These are phyloP conservation scores for Irpex sp. DNA, from an alignment of 1,284 basidiomycete species.

Conservation along the genomic window DNA sequence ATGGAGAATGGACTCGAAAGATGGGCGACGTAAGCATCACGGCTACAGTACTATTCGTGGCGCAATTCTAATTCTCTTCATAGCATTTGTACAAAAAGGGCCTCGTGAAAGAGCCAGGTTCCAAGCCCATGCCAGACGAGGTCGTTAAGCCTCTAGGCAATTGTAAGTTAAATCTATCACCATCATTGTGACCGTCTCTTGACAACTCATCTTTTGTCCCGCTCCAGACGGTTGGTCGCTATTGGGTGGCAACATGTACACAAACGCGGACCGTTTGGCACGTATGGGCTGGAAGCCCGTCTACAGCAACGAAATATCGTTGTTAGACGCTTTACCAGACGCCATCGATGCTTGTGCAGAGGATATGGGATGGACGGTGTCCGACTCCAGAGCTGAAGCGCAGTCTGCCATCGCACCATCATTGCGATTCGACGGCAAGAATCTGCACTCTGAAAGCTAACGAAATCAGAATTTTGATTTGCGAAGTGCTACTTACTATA, in stretches of 20 bases:
- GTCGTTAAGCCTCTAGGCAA: conserved; percentile 32
- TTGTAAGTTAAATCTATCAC: conserved; percentile 24
- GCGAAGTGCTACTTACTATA: neutral
- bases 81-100: conserved; percentile 35
- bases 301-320: conserved; percentile 27
- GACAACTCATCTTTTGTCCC: neutral
- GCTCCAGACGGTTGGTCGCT: conserved; percentile 35
- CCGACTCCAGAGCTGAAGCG: neutral
- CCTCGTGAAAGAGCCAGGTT: conserved; percentile 30
- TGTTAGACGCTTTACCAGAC: conserved; percentile 32
- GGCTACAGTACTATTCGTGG: neutral
- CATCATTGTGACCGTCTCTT: neutral
- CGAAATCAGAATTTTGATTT: neutral
- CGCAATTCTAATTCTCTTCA: neutral
- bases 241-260: conserved; percentile 34
- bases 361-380: conserved; percentile 1
- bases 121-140: conserved; percentile 30
- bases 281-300: conserved; percentile 37
- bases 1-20: conserved; percentile 24
- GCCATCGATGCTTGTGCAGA: conserved; percentile 29
- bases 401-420: neutral
- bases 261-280: conserved; percentile 30
- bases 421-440: neutral
- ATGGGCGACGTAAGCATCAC: conserved; percentile 33
- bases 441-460: neutral